Percentiles rank a stretch among this genome's conserved stretches.
Conservation (phyloP, 2,329 filamentous ascomycete genomes). For the Bipolaris sorokiniana region DNA sequence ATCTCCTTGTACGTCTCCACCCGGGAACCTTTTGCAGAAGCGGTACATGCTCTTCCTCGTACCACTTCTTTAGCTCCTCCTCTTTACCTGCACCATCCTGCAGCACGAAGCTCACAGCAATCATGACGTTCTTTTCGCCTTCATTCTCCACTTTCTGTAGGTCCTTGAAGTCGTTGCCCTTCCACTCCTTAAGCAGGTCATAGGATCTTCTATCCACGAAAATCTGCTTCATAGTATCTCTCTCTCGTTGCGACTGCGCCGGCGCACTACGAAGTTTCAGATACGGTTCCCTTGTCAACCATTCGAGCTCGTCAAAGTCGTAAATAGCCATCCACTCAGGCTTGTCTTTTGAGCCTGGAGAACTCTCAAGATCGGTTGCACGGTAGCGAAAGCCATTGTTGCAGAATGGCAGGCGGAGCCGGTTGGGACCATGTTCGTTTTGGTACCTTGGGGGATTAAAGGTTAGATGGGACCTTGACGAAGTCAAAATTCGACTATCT, state of each 20-base stretch:
- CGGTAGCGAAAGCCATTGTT: conserved; percentile 79
- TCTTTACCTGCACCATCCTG: conserved; percentile 59
- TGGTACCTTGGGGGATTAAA: conserved; percentile 66
- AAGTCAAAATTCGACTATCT: conserved; percentile 28
- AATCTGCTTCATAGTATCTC: conserved; percentile 67
- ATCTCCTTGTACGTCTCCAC: conserved; percentile 76
- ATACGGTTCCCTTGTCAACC: conserved; percentile 74
- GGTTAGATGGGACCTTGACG: conserved; percentile 22
- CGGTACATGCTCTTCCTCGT: conserved; percentile 73
- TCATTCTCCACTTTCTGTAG: conserved; percentile 66
- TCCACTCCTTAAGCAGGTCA: conserved; percentile 65
- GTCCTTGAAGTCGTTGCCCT: conserved; percentile 63
- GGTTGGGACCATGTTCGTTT: conserved; percentile 85
- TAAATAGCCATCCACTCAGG: conserved; percentile 82
- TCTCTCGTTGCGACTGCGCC: conserved; percentile 64
- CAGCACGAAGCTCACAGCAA: conserved; percentile 66
- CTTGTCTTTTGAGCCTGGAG: conserved; percentile 46
- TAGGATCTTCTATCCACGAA: conserved; percentile 74
- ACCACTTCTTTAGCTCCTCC: conserved; percentile 70
- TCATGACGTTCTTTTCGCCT: conserved; percentile 61
- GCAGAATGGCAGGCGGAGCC: conserved; percentile 76
- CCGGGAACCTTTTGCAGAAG: conserved; percentile 77
- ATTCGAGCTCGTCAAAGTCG: conserved; percentile 77
- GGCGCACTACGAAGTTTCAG: conserved; percentile 65
- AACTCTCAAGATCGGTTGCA: conserved; percentile 62